Base-by-base conservation (phyloP, 441 rosid species). In the Gossypium aridum region DNA sequence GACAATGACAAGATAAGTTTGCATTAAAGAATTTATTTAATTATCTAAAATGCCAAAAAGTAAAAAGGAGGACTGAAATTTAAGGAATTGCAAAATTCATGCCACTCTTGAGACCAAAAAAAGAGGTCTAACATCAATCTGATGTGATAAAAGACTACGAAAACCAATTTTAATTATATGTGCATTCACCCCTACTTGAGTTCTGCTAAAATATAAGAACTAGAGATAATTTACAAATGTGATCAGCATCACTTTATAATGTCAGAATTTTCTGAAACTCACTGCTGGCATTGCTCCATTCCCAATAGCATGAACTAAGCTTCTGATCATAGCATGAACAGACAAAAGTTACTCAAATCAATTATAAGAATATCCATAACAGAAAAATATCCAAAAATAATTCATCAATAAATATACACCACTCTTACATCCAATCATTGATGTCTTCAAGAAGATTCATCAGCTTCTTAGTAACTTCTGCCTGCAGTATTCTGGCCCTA, bases 401-500 rank as follows among this genome's bases (percentile, higher is more conserved):
- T 9, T 5, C 3, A 19, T 25, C 61, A 49, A n/a, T 23, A 70
- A 51, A 26, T 28, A 0, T 53, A 26, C n/a, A 55, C 62, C 8
- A 16, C 4, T 20, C 83, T 80, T 88, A 91, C 98, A 91, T 91
- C 82, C 89, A 90, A 81, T 93, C 97, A 76, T 97, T 93, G 71
- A 93, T 81, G 45, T 89, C 95, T 84, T 95, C 97, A 1, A 95
- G 83, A 75, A 93, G 89, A 83, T 95, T 93, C 99, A 93, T 91
- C 66, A 93, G 88, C 79, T 90, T 93, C 85, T 90, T 90, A 19
- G 98, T 5, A 31, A 45, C 97, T 95, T 31, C 84, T 90, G 97
- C 87, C 98, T 84, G 65, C 98, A 88, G 75, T 89, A 95, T 22
- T 95, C 94, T 43, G 92, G 85, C 28, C 96, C 86, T 39, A 92